Percentiles rank a stretch among this genome's conserved stretches.
phyloP scores from a whole-genome alignment of 2,329 filamentous ascomycete genomes.

The Calonectria hongkongensis region DNA sequence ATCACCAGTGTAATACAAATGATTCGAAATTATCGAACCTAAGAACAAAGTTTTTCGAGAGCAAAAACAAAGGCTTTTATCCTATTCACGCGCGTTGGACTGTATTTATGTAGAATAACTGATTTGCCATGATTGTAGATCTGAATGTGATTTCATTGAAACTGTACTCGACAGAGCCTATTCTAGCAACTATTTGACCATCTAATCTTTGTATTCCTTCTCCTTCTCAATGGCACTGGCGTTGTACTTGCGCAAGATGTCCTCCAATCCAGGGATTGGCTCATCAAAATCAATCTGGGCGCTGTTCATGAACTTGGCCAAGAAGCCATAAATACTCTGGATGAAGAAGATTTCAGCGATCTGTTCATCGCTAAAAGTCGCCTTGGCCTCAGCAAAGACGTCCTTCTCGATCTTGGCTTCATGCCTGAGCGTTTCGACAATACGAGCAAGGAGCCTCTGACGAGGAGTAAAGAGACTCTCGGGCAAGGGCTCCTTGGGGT shows the following conservation, averaged over 20 bases:
- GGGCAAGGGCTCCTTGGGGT: background rate
- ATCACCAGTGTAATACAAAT: too few species aligned
- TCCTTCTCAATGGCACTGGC: conserved; percentile 1
- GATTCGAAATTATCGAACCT: too few species aligned
- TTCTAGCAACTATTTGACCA: background rate
- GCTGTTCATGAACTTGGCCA: conserved; percentile 1
- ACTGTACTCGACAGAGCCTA: background rate
- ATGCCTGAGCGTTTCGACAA: background rate
- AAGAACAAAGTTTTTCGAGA: too few species aligned
- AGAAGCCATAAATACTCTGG: background rate
- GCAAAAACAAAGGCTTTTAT: too few species aligned
- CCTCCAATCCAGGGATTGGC: conserved; percentile 2
- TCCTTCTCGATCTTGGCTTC: background rate
- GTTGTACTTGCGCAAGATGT: background rate
- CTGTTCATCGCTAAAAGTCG: background rate
- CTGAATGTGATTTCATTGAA: background rate
- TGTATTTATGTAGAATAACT: background rate
- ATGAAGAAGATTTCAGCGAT: background rate
- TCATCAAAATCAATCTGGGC: conserved; percentile 7
- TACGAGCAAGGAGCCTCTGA: background rate
- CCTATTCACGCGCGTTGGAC: too few species aligned
- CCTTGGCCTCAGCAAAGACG: background rate
- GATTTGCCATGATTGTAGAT: background rate
- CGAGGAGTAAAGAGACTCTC: background rate
- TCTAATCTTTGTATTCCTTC: background rate